phyloP scores from a whole-genome alignment of 768 basidiomycete genomes.

The Omphalotus guepiniiformis region DNA sequence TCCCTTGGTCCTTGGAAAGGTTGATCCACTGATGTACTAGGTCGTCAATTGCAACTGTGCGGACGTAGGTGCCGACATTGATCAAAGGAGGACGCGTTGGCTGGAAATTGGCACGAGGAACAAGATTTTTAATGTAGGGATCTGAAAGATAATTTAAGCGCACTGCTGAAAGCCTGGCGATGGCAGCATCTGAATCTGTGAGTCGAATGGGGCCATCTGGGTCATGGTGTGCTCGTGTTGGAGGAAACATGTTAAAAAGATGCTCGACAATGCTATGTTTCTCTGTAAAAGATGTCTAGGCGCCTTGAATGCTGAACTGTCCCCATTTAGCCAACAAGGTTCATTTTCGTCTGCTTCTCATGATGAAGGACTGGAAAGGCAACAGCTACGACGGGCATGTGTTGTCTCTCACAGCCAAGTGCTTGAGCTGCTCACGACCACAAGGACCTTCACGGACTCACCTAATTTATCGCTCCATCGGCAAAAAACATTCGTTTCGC shows the following conservation, averaged over 20 bases:
- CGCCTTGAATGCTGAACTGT: too few species aligned
- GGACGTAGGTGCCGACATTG: slow-evolving; percentile 91
- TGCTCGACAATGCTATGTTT: too few species aligned
- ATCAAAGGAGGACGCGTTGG: slow-evolving; percentile 80
- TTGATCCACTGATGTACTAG: slow-evolving; percentile 67
- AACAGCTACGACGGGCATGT: too few species aligned
- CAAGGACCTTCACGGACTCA: too few species aligned
- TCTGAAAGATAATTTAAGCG: slow-evolving; percentile 77
- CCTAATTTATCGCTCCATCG: too few species aligned
- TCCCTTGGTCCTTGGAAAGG: slow-evolving; percentile 36
- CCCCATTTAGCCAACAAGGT: too few species aligned
- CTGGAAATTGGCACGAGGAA: slow-evolving; percentile 60
- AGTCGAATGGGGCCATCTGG: slow-evolving; percentile 62
- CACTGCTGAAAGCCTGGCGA: slow-evolving; percentile 84
- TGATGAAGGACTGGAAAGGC: too few species aligned
- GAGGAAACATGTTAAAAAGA: slow-evolving; percentile 26
- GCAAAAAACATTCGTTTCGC: too few species aligned
- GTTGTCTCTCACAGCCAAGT: too few species aligned
- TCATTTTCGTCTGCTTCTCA: too few species aligned
- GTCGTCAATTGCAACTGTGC: slow-evolving; percentile 74
- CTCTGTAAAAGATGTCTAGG: too few species aligned
- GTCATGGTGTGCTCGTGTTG: slow-evolving; percentile 27
- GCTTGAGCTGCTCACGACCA: too few species aligned
- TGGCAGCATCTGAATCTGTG: slow-evolving; percentile 80
- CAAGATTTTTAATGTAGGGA: slow-evolving; percentile 63